Evolutionary conservation across 1,139 yeast species (phyloP).

Genomic region (Nakaseomyces uthaithaninus): DNA sequence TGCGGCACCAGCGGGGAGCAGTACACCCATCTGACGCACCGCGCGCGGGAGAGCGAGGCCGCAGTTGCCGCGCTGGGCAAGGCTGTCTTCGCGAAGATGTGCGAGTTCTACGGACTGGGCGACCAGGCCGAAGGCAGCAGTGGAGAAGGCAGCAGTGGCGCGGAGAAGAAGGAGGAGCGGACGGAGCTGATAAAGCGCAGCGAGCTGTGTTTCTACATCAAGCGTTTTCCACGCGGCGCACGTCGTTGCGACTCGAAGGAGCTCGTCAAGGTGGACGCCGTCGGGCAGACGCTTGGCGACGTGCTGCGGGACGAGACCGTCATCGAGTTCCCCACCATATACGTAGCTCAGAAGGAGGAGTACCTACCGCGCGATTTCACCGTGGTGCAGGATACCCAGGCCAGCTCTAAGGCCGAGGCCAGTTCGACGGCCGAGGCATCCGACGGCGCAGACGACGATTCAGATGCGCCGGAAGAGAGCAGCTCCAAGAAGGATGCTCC

Average conservation of each 20-base stretch:
- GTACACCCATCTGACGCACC: slow-evolving; percentile 38
- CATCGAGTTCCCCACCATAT: slow-evolving; percentile 70
- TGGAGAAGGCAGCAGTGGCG: slow-evolving; percentile 9
- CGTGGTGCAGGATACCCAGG: slow-evolving; percentile 13
- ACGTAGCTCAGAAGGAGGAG: slow-evolving; percentile 33
- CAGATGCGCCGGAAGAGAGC: slow-evolving; percentile 11
- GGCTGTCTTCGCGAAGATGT: slow-evolving; percentile 24
- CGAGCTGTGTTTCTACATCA: slow-evolving; percentile 22
- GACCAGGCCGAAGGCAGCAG: slow-evolving; percentile 3
- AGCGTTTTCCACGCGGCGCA: slow-evolving; percentile 25
- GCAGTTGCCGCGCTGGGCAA: slow-evolving; percentile 26
- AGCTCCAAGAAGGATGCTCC: slow-evolving; percentile 8
- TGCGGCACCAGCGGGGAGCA: slow-evolving; percentile 29
- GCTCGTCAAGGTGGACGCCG: slow-evolving; percentile 19
- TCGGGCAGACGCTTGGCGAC: slow-evolving; percentile 33
- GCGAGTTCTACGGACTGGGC: slow-evolving; percentile 14
- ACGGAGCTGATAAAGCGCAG: slow-evolving; percentile 14
- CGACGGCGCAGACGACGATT: slow-evolving; percentile 15
- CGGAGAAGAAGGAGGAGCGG: slow-evolving; percentile 18
- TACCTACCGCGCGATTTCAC: slow-evolving; percentile 16
- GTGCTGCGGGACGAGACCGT: slow-evolving; percentile 50
- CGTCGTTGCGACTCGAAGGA: slow-evolving; percentile 24
- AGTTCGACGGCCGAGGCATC: slow-evolving; percentile 24
- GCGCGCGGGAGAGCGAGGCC: slow-evolving; percentile 34
- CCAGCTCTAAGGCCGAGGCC: slow-evolving; percentile 13